phyloP scores from a whole-genome alignment of 495 filamentous ascomycete genomes.

The Clavariopsis aquatica region DNA sequence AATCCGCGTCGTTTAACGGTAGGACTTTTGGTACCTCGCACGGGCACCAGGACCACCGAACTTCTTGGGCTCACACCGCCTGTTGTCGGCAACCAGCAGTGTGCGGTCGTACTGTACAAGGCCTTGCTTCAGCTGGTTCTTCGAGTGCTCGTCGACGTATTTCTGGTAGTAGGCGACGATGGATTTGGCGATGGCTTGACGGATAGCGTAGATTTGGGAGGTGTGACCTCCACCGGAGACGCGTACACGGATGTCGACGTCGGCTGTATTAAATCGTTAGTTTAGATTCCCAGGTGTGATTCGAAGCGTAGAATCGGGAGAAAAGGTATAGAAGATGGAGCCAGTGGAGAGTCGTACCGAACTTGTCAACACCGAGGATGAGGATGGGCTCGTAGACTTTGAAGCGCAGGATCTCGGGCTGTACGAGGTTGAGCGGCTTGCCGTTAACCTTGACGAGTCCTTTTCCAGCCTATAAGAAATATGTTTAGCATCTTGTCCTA shows the following conservation, averaged over 20 bases:
- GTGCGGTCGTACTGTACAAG: conserved; percentile 94
- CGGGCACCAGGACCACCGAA: conserved; percentile 85
- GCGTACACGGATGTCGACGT: conserved; percentile 95
- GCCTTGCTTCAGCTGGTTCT: conserved; percentile 97
- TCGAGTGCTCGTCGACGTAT: conserved; percentile 99
- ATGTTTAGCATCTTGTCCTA: conserved; percentile 41
- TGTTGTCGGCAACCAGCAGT: conserved; percentile 95
- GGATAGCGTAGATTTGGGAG: conserved; percentile 97
- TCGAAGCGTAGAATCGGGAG: neutral
- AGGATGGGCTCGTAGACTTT: conserved; percentile 99
- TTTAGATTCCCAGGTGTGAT: neutral
- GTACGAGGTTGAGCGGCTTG: conserved; percentile 86
- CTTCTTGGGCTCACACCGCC: conserved; percentile 62
- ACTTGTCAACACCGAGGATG: conserved; percentile 94
- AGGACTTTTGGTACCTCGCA: conserved; percentile 92
- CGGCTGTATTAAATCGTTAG: conserved; percentile 45
- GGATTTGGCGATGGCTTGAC: conserved; percentile 97
- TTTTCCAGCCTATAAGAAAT: conserved; percentile 68
- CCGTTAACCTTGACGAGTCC: conserved; percentile 99
- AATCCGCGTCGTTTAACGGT: conserved; percentile 55
- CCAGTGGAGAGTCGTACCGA: conserved; percentile 51
- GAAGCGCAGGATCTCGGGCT: conserved; percentile 96
- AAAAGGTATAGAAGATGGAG: too few species aligned
- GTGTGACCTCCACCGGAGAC: conserved; percentile 97
- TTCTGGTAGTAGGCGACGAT: conserved; percentile 99